Base-by-base conservation (phyloP, 768 basidiomycete species). In the Lactifluus hygrophoroides region DNA sequence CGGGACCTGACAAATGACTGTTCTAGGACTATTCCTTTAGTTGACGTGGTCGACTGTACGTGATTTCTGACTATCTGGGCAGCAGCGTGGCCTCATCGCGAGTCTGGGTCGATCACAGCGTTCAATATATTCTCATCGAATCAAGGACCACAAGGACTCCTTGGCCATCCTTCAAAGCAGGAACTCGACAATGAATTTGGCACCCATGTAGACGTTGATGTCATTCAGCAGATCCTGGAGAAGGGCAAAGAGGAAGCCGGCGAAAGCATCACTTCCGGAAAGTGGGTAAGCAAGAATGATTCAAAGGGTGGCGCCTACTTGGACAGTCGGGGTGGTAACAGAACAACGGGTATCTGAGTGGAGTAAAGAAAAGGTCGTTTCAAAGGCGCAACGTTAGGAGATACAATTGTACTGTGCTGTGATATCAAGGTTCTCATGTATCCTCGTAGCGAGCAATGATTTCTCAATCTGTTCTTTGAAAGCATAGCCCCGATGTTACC, bases 1-100 rank as follows among this genome's bases (percentile, higher is more conserved):
- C 23, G 25, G 23, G 43, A 21, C n/a, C 16, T 49, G 34, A 54
- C 40, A 16, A 23, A 44, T 11, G 30, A 52, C 37, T 11, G 28
- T 3, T 45, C 25, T 65, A 89, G 87, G 40, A 71, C 87, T 23
- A 82, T 90, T 61, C 80, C 88, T 44, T 73, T 93, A 13, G 70
- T 81, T n/a, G 75, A 83, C 1, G 83, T 94, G 46, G 86, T 93
- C n/a, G 90, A 90, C 65, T 85, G 90, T 91, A 68, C 66, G 85
- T 72, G 40, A 28, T 51, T 40, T 16, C 19, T 43, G 32, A 44
- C 32, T 55, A n/a, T 43, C 21, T n/a, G 13, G 7, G n/a, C n/a
- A n/a, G 43, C 21, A n/a, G 17, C 51, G 49, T 52, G n/a, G 17
- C 38, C 37, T 45, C 37, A 42, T 61, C 42, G 11, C 5, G 17